These are phyloP conservation scores for Alternaria tenuissima DNA, from an alignment of 2,329 filamentous ascomycete species.

Conservation along the genomic window DNA sequence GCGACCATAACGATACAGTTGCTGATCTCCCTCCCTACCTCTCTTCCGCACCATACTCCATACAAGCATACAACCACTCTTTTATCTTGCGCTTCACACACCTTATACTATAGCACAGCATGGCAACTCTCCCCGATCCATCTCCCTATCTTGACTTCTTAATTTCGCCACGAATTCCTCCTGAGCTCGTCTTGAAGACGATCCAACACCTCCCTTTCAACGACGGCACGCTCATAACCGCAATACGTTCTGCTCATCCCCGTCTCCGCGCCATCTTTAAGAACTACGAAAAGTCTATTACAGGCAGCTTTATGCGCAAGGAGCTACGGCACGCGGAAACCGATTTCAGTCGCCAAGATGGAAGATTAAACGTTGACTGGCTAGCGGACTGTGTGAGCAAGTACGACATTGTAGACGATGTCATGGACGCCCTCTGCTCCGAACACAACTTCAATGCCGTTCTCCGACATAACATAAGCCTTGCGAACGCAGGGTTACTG, in stretches of 20 bases:
- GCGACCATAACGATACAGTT: neutral
- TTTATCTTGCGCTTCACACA: neutral
- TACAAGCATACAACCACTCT: neutral
- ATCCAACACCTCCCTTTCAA: conserved; percentile 38
- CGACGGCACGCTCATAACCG: conserved; percentile 29
- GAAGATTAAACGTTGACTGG: conserved; percentile 30
- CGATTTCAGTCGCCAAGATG: conserved; percentile 35
- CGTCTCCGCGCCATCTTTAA: conserved; percentile 28
- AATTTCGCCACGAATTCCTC: conserved; percentile 30
- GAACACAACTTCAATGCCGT: conserved; percentile 38
- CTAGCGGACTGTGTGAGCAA: conserved; percentile 36
- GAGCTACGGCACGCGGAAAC: conserved; percentile 39
- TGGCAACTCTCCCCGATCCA: conserved; percentile 11
- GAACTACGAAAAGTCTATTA: conserved; percentile 39
- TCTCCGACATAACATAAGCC: conserved; percentile 32
- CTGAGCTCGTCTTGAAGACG: conserved; percentile 39
- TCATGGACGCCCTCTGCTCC: conserved; percentile 41
- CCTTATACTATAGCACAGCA: conserved; percentile 15
- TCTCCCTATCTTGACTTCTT: conserved; percentile 15
- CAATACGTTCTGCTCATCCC: conserved; percentile 29
- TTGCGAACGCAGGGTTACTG: conserved; percentile 39
- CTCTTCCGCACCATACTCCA: neutral
- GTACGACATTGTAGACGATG: conserved; percentile 42
- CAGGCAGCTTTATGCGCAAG: conserved; percentile 29
- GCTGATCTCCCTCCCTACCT: neutral